phyloP scores from a whole-genome alignment of 75 land plant species.

The Picea glauca region DNA sequence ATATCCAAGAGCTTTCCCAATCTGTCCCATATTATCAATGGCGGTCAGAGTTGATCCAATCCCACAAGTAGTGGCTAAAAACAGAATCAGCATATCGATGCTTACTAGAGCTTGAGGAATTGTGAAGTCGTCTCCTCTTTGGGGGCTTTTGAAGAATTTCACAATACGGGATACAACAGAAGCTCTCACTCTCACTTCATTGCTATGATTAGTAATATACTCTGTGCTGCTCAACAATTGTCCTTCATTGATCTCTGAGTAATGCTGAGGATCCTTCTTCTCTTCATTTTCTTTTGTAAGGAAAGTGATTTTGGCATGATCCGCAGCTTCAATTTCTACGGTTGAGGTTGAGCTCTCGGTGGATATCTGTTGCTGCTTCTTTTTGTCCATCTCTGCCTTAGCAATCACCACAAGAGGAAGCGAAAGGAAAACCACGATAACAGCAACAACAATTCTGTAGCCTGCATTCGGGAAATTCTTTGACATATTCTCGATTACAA shows the following conservation, averaged over 20 bases:
- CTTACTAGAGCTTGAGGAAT: slow-evolving; percentile 56
- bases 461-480: slow-evolving; percentile 7
- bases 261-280: too few relatives aligned
- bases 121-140: slow-evolving; percentile 61
- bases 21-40: slow-evolving; percentile 75
- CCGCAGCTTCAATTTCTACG: too few relatives aligned
- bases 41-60: slow-evolving; percentile 57
- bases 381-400: slow-evolving; percentile 21
- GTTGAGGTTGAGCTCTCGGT: too few relatives aligned
- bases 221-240: too few relatives aligned
- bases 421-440: slow-evolving; percentile 27
- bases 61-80: slow-evolving; percentile 44
- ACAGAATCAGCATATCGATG: slow-evolving; percentile 54
- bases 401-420: slow-evolving; percentile 28
- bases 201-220: too few relatives aligned
- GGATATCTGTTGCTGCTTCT: too few relatives aligned
- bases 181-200: not conserved
- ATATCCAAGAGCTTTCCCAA: slow-evolving; percentile 57
- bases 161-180: not conserved
- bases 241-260: too few relatives aligned
- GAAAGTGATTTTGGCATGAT: too few relatives aligned
- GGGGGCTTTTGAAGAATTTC: slow-evolving; percentile 21
- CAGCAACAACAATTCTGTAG: slow-evolving; percentile 20
- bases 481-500: slow-evolving; percentile 19
- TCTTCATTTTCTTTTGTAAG: too few relatives aligned